These are phyloP conservation scores for Nitzschia sp. DNA, from an alignment of 108 stramenopile genomes.

Conservation along the genomic window DNA sequence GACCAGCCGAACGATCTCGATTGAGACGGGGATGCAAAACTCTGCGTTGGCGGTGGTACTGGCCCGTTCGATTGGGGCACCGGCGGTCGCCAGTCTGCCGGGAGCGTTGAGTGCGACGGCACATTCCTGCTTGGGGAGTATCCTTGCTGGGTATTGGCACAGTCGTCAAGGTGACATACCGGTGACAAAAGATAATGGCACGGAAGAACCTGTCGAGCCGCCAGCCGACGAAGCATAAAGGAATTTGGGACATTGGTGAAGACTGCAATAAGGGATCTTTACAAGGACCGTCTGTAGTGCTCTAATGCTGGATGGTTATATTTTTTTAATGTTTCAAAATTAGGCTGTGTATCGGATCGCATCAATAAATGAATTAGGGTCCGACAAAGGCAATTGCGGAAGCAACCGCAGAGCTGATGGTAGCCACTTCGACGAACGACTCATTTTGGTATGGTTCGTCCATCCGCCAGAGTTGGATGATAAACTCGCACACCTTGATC, in stretches of 20 bases:
- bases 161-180: slow-evolving; percentile 12
- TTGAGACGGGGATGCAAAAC: slow-evolving; percentile 97
- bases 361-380: too few relatives aligned
- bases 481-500: slow-evolving; percentile 21
- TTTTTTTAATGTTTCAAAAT: too few relatives aligned
- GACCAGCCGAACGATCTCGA: slow-evolving; percentile 84
- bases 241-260: too few relatives aligned
- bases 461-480: slow-evolving; percentile 18
- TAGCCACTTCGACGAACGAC: neutral
- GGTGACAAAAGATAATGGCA: neutral
- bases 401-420: slow-evolving; percentile 11
- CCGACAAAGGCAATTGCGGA: slow-evolving; percentile 3
- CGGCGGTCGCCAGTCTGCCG: slow-evolving; percentile 80
- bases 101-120: slow-evolving; percentile 90
- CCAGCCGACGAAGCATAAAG: too few relatives aligned
- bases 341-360: too few relatives aligned
- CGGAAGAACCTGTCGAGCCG: too few relatives aligned
- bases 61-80: slow-evolving; percentile 83
- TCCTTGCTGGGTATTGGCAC: slow-evolving; percentile 86
- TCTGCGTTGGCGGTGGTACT: slow-evolving; percentile 93
- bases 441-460: slow-evolving; percentile 10
- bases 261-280: too few relatives aligned
- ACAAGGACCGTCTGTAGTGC: too few relatives aligned
- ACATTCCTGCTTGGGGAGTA: slow-evolving; percentile 89
- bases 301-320: too few relatives aligned